These are phyloP conservation scores for Fusarium equiseti DNA, from an alignment of 2,329 filamentous ascomycete species.

Conservation along the genomic window DNA sequence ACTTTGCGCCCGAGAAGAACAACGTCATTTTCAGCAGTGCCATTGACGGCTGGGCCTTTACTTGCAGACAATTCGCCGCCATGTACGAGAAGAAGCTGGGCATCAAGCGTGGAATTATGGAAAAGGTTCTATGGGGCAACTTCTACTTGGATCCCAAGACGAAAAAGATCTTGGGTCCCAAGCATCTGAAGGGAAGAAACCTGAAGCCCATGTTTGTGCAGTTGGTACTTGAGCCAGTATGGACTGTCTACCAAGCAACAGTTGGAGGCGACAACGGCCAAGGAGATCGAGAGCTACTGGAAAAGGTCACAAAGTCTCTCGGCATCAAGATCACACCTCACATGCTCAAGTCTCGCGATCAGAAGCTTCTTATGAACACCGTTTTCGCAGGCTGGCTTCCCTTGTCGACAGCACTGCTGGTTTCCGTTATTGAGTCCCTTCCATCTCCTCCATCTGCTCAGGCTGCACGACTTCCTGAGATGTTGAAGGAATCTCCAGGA, in stretches of 20 bases:
- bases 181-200: conserved; percentile 91
- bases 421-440: conserved; percentile 93
- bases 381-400: conserved; percentile 93
- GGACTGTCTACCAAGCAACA: conserved; percentile 94
- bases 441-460: conserved; percentile 87
- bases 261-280: conserved; percentile 84
- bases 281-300: conserved; percentile 83
- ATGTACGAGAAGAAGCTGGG: conserved; percentile 97
- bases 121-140: conserved; percentile 96
- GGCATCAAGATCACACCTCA: conserved; percentile 87
- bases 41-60: conserved; percentile 99
- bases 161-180: conserved; percentile 89
- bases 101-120: conserved; percentile 87
- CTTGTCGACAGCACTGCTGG: conserved; percentile 89
- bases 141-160: conserved; percentile 98
- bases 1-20: conserved; percentile 97
- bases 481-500: conserved; percentile 85
- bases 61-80: conserved; percentile 90
- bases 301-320: conserved; percentile 95
- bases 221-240: conserved; percentile 92
- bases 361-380: conserved; percentile 83
- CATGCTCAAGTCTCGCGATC: conserved; percentile 84
- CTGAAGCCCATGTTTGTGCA: conserved; percentile 99
- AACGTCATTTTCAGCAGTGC: conserved; percentile 99
- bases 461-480: conserved; percentile 79